These are phyloP conservation scores for Anisodus acutangulus DNA, from an alignment of 257 asterid species.

Conservation along the genomic window DNA sequence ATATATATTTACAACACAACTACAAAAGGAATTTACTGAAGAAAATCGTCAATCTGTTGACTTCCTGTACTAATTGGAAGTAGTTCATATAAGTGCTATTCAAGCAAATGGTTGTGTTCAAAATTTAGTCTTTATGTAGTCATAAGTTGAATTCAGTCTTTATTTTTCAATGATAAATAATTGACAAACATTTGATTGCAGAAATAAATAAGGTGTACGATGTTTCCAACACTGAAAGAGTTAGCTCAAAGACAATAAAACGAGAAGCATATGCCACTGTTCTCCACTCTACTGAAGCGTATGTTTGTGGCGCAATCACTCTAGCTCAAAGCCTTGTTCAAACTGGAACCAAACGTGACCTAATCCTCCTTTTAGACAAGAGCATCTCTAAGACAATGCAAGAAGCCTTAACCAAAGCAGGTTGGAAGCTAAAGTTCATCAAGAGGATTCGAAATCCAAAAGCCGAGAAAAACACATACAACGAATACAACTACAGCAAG, in stretches of 20 bases:
- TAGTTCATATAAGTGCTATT: too few species aligned
- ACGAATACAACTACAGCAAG: too few species aligned
- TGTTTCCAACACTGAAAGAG: constrained; percentile 42
- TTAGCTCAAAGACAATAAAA: constrained; percentile 16
- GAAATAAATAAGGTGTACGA: constrained; percentile 55
- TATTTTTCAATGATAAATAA: too few species aligned
- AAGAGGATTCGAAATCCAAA: too few species aligned
- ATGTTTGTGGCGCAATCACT: constrained; percentile 84
- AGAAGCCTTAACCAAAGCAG: constrained; percentile 50
- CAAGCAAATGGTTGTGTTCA: too few species aligned
- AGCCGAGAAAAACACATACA: too few species aligned
- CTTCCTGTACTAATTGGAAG: too few species aligned
- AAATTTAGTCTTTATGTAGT: too few species aligned
- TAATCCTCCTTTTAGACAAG: constrained; percentile 74
- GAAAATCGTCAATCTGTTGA: too few species aligned
- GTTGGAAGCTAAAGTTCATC: constrained; percentile 44
- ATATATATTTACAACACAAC: too few species aligned
- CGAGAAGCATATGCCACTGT: constrained; percentile 80
- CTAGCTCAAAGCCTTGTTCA: constrained; percentile 73
- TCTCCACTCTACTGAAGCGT: constrained; percentile 71
- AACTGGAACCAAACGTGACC: constrained; percentile 63
- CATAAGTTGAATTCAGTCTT: too few species aligned
- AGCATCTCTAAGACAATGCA: constrained; percentile 58
- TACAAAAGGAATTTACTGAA: too few species aligned
- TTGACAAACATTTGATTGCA: constrained; percentile 12